phyloP scores from a whole-genome alignment of 306 rosid species.

The Lablab purpureus region DNA sequence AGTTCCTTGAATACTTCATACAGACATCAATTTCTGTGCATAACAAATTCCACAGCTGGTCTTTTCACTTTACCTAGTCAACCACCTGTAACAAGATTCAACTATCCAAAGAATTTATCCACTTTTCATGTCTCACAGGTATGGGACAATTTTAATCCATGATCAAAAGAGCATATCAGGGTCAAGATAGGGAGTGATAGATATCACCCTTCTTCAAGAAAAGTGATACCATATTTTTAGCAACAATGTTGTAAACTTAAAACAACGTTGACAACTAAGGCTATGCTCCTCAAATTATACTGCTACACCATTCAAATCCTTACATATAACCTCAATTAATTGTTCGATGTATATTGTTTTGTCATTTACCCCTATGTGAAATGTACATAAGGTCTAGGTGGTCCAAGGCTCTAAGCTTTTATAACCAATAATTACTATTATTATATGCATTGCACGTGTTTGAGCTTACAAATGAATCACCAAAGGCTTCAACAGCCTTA shows the following conservation, averaged over 20 bases:
- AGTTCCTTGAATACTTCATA: constrained; percentile 4
- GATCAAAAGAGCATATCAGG: constrained; percentile 22
- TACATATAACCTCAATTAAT: constrained; percentile 34
- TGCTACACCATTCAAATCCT: constrained; percentile 22
- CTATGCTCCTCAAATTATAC: constrained; percentile 21
- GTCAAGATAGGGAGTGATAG: constrained; percentile 13
- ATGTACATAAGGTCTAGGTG: constrained; percentile 8
- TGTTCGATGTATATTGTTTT: constrained; percentile 16
- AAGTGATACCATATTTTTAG: neutral
- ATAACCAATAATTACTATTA: neutral
- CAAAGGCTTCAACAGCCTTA: constrained; percentile 87
- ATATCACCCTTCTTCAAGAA: constrained; percentile 28
- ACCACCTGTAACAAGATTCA: constrained; percentile 4
- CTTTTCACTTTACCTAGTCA: constrained; percentile 32
- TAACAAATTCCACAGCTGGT: constrained; percentile 20
- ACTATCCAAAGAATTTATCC: constrained; percentile 20
- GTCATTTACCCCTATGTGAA: constrained; percentile 38
- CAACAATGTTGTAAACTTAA: neutral
- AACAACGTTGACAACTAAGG: constrained; percentile 29
- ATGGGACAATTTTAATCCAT: constrained; percentile 17
- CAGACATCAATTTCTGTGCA: constrained; percentile 16
- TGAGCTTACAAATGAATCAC: constrained; percentile 88
- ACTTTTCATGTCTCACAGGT: constrained; percentile 21
- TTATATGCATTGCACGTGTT: constrained; percentile 31
- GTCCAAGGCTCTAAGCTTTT: constrained; percentile 28